Evolutionary conservation across 129 eudicot genomes (phyloP).

Genomic region (Pseudognaphalium luteoalbum): DNA sequence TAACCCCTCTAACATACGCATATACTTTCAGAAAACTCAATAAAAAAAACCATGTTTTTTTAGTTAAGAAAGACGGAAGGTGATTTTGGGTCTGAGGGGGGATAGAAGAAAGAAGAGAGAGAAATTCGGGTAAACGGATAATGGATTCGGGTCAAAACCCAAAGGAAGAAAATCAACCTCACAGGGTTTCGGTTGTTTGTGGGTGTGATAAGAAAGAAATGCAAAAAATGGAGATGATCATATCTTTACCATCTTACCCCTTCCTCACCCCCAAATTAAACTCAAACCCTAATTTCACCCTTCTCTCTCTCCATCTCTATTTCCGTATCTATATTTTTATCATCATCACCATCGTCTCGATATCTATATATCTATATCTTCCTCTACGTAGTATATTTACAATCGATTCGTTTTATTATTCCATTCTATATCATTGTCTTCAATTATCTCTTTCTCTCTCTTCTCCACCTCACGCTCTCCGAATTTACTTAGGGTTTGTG

Average conservation of each 20-base stretch:
- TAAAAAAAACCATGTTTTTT: neutral
- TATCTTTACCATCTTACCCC: slow-evolving; percentile 20
- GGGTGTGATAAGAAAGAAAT: slow-evolving; percentile 18
- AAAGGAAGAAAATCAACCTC: slow-evolving; percentile 22
- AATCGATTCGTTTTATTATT: slow-evolving; percentile 19
- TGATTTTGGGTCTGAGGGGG: slow-evolving; percentile 5
- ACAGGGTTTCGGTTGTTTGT: slow-evolving; percentile 30
- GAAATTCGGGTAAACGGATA: slow-evolving; percentile 12
- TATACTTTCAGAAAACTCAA: slow-evolving; percentile 29
- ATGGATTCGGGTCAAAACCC: slow-evolving; percentile 44
- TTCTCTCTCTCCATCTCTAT: slow-evolving; percentile 8
- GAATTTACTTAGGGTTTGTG: slow-evolving; percentile 20
- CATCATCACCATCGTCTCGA: neutral
- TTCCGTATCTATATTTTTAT: neutral
- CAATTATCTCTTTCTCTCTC: slow-evolving; percentile 11
- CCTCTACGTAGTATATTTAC: slow-evolving; percentile 1
- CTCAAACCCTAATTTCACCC: slow-evolving; percentile 32
- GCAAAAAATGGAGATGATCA: slow-evolving; percentile 61
- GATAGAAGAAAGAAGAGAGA: slow-evolving; percentile 12
- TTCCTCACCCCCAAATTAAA: slow-evolving; percentile 27
- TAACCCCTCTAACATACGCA: slow-evolving; percentile 32
- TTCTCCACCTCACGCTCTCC: slow-evolving; percentile 12
- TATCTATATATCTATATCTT: neutral
- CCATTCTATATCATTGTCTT: slow-evolving; percentile 17
- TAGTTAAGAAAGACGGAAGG: neutral